These are phyloP conservation scores for Diaporthe australafricana DNA, from an alignment of 2,329 filamentous ascomycete species.

Conservation along the genomic window DNA sequence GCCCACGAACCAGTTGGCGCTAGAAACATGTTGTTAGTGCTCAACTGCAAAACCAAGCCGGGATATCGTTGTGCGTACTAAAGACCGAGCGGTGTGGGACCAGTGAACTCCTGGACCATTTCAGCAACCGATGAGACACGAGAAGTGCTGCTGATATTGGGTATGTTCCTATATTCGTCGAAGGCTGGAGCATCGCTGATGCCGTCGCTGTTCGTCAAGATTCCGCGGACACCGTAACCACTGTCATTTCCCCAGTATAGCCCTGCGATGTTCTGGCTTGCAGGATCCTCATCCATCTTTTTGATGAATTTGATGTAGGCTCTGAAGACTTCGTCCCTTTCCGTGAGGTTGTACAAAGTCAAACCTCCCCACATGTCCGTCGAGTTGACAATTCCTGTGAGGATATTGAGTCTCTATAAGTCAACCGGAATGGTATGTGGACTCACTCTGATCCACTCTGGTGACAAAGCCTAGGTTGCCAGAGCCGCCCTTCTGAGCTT, in stretches of 20 bases:
- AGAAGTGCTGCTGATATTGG: background rate
- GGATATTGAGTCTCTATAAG: background rate
- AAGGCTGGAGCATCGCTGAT: conserved; percentile 13
- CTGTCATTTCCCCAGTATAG: background rate
- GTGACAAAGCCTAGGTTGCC: conserved; percentile 55
- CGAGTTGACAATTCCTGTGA: background rate
- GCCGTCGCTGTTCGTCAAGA: conserved; percentile 19
- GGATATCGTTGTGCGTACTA: background rate
- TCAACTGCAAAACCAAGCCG: background rate
- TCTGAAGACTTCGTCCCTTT: background rate
- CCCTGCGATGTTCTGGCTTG: conserved; percentile 6
- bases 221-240: background rate
- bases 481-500: conserved; percentile 57
- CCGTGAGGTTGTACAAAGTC: background rate
- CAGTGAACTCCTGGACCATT: conserved; percentile 11
- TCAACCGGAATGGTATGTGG: background rate
- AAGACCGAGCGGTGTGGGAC: conserved; percentile 17
- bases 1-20: conserved; percentile 13
- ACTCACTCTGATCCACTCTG: conserved; percentile 43
- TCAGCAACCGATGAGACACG: conserved; percentile 20
- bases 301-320: conserved; percentile 1
- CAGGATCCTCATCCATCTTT: background rate
- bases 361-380: conserved; percentile 6
- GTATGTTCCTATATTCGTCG: conserved; percentile 8
- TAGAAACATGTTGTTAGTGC: background rate